Conservation (phyloP, 2,329 filamentous ascomycete genomes). For the Mollisia scopiformis region DNA sequence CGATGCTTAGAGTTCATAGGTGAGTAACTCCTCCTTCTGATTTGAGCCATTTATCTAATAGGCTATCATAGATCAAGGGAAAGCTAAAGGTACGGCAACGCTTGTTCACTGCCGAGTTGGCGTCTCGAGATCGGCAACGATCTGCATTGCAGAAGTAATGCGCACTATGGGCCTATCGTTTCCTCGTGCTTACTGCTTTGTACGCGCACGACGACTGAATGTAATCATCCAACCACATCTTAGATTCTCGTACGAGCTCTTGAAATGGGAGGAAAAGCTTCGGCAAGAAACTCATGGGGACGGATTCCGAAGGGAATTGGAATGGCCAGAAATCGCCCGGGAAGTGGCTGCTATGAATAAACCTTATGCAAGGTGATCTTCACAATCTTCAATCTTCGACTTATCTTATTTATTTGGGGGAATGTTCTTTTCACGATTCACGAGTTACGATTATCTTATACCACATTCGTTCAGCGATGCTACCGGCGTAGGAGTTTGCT, state of each 20-base stretch:
- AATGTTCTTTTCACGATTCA: slow-evolving; percentile 21
- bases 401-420: slow-evolving; percentile 7
- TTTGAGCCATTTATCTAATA: slow-evolving; percentile 19
- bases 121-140: slow-evolving; percentile 92
- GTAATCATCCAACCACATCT: slow-evolving; percentile 98
- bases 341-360: slow-evolving; percentile 97
- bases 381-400: slow-evolving; percentile 15
- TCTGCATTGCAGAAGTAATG: slow-evolving; percentile 99
- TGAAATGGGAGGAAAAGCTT: slow-evolving; percentile 91
- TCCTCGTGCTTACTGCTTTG: slow-evolving; percentile 93
- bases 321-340: slow-evolving; percentile 86
- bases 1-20: slow-evolving; percentile 90
- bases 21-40: slow-evolving; percentile 50
- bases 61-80: slow-evolving; percentile 69
- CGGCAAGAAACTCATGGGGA: slow-evolving; percentile 45
- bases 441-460: slow-evolving; percentile 21
- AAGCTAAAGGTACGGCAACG: slow-evolving; percentile 76
- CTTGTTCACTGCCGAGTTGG: slow-evolving; percentile 96
- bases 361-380: slow-evolving; percentile 73
- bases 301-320: slow-evolving; percentile 60
- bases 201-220: slow-evolving; percentile 87
- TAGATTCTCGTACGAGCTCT: slow-evolving; percentile 89
- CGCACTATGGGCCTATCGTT: slow-evolving; percentile 78
- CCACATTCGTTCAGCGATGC: slow-evolving; percentile 23
- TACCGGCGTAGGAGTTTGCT: slow-evolving; percentile 9